Evolutionary conservation across 164 flowering plant genomes (phyloP).

Genomic region (Piper longum): DNA sequence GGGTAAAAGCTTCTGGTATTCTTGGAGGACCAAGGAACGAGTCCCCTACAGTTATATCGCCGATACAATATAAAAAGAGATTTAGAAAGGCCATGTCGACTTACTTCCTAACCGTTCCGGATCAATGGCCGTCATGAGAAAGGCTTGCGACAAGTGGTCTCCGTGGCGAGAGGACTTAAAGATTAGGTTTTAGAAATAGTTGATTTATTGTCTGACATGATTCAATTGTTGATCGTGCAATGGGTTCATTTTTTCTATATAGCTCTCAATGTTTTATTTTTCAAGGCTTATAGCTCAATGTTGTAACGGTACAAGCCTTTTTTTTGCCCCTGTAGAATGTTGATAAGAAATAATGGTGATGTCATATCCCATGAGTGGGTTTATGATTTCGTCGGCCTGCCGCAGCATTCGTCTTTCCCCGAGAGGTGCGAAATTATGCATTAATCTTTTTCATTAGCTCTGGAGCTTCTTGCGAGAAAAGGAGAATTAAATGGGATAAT

Average conservation of each 20-base stretch:
- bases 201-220: not conserved
- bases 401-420: not conserved
- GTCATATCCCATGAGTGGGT: not conserved
- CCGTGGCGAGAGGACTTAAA: not conserved
- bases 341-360: not conserved
- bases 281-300: not conserved
- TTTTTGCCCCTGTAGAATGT: not conserved
- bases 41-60: conserved; percentile 70
- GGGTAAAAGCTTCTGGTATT: conserved; percentile 72
- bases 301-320: too few species aligned
- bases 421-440: too few species aligned
- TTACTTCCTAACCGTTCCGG: conserved; percentile 69
- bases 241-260: too few species aligned
- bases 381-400: not conserved
- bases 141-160: not conserved
- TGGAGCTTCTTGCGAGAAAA: too few species aligned
- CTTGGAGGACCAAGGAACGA: conserved; percentile 74
- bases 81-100: conserved; percentile 81
- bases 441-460: too few species aligned
- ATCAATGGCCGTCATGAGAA: conserved; percentile 46
- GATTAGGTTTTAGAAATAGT: too few species aligned
- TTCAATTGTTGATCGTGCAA: not conserved
- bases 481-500: too few species aligned
- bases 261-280: too few species aligned
- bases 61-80: conserved; percentile 71